These are phyloP conservation scores for Camellia lanceoleosa DNA, from an alignment of 148 eudicot species.

Conservation along the genomic window DNA sequence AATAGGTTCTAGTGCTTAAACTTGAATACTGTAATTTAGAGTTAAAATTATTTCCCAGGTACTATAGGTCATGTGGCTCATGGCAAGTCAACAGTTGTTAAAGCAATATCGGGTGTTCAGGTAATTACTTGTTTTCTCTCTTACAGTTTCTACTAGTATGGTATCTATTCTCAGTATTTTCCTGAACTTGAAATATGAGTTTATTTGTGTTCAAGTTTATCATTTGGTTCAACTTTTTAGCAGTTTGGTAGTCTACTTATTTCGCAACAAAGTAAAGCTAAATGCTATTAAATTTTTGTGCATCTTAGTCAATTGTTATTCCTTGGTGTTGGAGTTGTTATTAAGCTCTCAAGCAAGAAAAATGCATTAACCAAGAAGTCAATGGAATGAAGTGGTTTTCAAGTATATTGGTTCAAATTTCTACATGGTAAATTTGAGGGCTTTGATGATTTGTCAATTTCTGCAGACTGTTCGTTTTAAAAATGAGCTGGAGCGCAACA, in stretches of 20 bases:
- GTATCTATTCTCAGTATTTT: background rate
- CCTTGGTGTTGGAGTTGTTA: background rate
- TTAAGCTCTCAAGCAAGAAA: background rate
- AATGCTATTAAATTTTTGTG: constrained; percentile 1
- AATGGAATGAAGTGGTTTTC: background rate
- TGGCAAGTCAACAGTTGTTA: constrained; percentile 96
- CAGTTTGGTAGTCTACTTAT: background rate
- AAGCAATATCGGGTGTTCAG: constrained; percentile 99
- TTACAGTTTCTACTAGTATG: background rate
- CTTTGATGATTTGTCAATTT: constrained; percentile 2
- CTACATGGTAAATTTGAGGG: background rate
- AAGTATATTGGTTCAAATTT: background rate
- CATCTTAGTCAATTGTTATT: background rate
- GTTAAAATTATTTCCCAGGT: constrained; percentile 36
- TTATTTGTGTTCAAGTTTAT: background rate
- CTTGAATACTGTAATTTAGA: background rate
- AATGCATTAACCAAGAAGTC: background rate
- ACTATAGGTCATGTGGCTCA: constrained; percentile 99
- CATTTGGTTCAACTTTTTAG: background rate
- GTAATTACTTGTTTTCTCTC: constrained; percentile 27
- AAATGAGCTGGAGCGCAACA: constrained; percentile 95
- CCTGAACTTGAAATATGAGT: background rate
- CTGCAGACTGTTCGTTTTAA: constrained; percentile 94
- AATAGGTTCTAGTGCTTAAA: background rate
- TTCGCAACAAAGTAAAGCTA: background rate